Evolutionary conservation across 2,329 filamentous ascomycete species (phyloP).

Genomic region (Alternaria sp.): DNA sequence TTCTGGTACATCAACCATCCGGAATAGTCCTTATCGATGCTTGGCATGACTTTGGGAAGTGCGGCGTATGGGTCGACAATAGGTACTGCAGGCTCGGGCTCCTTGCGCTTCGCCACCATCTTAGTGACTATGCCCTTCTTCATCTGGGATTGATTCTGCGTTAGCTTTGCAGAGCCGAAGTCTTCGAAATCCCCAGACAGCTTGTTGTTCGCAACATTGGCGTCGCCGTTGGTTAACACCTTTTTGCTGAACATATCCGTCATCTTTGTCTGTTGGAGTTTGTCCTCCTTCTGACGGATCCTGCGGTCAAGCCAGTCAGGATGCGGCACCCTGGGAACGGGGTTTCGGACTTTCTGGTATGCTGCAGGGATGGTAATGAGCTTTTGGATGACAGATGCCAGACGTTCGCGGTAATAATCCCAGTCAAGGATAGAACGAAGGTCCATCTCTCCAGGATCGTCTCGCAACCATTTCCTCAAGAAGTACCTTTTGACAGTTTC

Average conservation of each 20-base stretch:
- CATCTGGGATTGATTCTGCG: conserved; percentile 43
- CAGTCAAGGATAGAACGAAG: conserved; percentile 90
- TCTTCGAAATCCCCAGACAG: conserved; percentile 76
- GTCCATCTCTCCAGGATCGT: conserved; percentile 90
- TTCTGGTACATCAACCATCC: conserved; percentile 95
- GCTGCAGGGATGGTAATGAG: conserved; percentile 98
- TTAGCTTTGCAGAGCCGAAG: conserved; percentile 67
- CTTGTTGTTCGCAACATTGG: conserved; percentile 66
- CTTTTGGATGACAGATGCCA: conserved; percentile 98
- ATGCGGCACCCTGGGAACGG: conserved; percentile 89
- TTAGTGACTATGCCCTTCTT: conserved; percentile 53
- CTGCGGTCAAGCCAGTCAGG: conserved; percentile 95
- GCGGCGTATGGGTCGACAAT: conserved; percentile 81
- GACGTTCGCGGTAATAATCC: conserved; percentile 94
- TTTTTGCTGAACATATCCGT: conserved; percentile 85
- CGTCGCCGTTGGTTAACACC: conserved; percentile 74
- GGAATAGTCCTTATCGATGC: conserved; percentile 82
- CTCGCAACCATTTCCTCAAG: conserved; percentile 92
- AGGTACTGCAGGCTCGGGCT: conserved; percentile 53
- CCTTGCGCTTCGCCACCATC: conserved; percentile 57
- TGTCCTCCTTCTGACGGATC: conserved; percentile 95
- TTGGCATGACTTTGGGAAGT: conserved; percentile 83
- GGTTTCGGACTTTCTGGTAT: conserved; percentile 91
- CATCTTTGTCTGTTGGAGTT: conserved; percentile 98
- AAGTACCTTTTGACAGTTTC: conserved; percentile 86